phyloP scores from a whole-genome alignment of 2,329 filamentous ascomycete species.

The Thelonectria rubi region DNA sequence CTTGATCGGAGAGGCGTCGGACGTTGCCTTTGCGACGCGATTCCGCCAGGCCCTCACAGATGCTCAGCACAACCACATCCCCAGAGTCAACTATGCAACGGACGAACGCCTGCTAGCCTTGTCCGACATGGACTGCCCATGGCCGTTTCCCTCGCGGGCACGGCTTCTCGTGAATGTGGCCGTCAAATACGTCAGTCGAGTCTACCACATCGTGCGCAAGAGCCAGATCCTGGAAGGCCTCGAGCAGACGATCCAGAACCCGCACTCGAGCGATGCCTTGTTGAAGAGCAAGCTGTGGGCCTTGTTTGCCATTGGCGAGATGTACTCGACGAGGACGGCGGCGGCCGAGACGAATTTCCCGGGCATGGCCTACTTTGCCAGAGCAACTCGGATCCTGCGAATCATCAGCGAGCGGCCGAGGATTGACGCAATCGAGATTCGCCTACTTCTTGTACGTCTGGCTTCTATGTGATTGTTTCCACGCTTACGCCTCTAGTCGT shows the following conservation, averaged over 20 bases:
- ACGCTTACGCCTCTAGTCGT: constrained; percentile 43
- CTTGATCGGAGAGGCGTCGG: constrained; percentile 49
- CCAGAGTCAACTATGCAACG: constrained; percentile 46
- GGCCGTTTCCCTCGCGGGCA: constrained; percentile 49
- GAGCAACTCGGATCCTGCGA: constrained; percentile 50
- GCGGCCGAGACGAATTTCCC: constrained; percentile 50
- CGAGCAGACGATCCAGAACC: constrained; percentile 49
- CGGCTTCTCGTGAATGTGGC: constrained; percentile 48
- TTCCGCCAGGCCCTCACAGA: constrained; percentile 48
- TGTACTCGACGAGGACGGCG: constrained; percentile 53
- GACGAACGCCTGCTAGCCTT: constrained; percentile 43
- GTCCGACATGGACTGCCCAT: constrained; percentile 45
- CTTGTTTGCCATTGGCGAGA: constrained; percentile 56
- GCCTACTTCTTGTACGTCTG: constrained; percentile 53
- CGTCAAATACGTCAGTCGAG: constrained; percentile 50
- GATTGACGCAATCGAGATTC: constrained; percentile 54
- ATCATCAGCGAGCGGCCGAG: constrained; percentile 54
- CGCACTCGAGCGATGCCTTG: constrained; percentile 45
- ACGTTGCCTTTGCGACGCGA: constrained; percentile 49
- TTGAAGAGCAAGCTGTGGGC: constrained; percentile 54
- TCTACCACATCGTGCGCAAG: constrained; percentile 54
- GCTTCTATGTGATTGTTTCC: background rate
- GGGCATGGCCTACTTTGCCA: constrained; percentile 54
- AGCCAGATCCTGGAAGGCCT: constrained; percentile 50
- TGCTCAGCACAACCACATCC: constrained; percentile 45